phyloP scores from a whole-genome alignment of 768 basidiomycete genomes.

The Collybia mongolica region DNA sequence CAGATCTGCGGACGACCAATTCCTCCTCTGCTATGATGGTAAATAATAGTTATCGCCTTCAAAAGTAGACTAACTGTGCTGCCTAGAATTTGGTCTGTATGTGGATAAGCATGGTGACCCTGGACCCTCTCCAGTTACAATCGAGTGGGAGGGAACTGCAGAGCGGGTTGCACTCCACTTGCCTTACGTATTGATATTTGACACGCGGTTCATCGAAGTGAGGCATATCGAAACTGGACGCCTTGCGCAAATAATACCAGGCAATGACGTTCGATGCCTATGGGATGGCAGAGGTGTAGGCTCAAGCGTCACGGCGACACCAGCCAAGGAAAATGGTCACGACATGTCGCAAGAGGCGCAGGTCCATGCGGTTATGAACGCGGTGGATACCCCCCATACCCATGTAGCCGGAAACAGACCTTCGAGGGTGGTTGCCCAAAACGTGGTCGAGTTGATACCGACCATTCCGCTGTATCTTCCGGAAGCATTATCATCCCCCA shows the following conservation, averaged over 20 bases:
- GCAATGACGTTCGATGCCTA: slow-evolving; percentile 81
- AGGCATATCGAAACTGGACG: slow-evolving; percentile 82
- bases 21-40: slow-evolving; percentile 94
- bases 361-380: slow-evolving; percentile 86
- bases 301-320: slow-evolving; percentile 65
- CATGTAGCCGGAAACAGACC: slow-evolving; percentile 33
- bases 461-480: slow-evolving; percentile 69
- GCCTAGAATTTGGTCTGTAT: slow-evolving; percentile 86
- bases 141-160: slow-evolving; percentile 95
- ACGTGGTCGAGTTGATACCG: slow-evolving; percentile 78
- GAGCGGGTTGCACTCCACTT: slow-evolving; percentile 90
- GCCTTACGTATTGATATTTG: slow-evolving; percentile 89
- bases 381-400: slow-evolving; percentile 36
- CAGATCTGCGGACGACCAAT: slow-evolving; percentile 87
- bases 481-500: slow-evolving; percentile 11
- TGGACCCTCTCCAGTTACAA: slow-evolving; percentile 66
- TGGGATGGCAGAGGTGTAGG: slow-evolving; percentile 80
- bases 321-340: slow-evolving; percentile 59
- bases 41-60: slow-evolving; percentile 18
- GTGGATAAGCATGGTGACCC: slow-evolving; percentile 94
- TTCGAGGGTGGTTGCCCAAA: slow-evolving; percentile 59
- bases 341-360: slow-evolving; percentile 72
- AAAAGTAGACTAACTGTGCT: slow-evolving; percentile 1
- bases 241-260: slow-evolving; percentile 82
- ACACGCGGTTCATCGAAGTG: slow-evolving; percentile 90